phyloP scores from a whole-genome alignment of 108 stramenopile species.

The Mediolabrus comicus region DNA sequence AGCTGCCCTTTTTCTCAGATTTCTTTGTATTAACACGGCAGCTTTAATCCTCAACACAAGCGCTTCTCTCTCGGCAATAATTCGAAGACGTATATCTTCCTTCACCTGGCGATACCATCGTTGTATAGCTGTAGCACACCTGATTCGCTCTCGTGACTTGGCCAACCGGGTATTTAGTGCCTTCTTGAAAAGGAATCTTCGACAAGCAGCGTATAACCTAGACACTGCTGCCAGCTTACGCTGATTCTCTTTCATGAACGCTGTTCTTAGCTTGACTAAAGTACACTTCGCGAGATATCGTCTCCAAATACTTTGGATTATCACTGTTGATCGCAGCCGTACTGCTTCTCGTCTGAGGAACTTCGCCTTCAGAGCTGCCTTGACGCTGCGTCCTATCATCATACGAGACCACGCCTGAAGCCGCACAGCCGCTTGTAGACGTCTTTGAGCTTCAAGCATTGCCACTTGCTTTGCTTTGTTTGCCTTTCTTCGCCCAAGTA shows the following conservation, averaged over 20 bases:
- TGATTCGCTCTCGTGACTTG: conserved; percentile 11
- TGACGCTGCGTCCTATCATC: conserved; percentile 6
- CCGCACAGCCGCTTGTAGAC: neutral
- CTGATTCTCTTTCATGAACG: conserved; percentile 11
- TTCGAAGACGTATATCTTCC: conserved; percentile 3
- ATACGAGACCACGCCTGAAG: conserved; percentile 33
- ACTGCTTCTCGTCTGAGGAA: conserved; percentile 4
- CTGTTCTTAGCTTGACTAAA: conserved; percentile 7
- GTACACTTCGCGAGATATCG: neutral
- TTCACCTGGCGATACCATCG: conserved; percentile 16
- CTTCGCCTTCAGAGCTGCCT: neutral
- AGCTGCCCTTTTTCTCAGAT: conserved; percentile 3
- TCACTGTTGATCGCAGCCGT: conserved; percentile 18
- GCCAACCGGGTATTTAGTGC: conserved; percentile 6
- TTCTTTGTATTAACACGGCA: conserved; percentile 15
- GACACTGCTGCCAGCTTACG: neutral
- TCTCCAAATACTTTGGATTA: conserved; percentile 31
- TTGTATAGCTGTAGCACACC: conserved; percentile 19
- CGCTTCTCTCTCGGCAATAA: neutral
- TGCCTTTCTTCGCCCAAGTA: conserved; percentile 29
- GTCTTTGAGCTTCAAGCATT: neutral
- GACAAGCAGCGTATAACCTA: neutral
- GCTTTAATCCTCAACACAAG: conserved; percentile 3
- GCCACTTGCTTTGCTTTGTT: neutral
- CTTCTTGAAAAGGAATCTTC: conserved; percentile 12